Evolutionary conservation across 2,329 filamentous ascomycete species (phyloP).

Genomic region (Fusarium miscanthi): DNA sequence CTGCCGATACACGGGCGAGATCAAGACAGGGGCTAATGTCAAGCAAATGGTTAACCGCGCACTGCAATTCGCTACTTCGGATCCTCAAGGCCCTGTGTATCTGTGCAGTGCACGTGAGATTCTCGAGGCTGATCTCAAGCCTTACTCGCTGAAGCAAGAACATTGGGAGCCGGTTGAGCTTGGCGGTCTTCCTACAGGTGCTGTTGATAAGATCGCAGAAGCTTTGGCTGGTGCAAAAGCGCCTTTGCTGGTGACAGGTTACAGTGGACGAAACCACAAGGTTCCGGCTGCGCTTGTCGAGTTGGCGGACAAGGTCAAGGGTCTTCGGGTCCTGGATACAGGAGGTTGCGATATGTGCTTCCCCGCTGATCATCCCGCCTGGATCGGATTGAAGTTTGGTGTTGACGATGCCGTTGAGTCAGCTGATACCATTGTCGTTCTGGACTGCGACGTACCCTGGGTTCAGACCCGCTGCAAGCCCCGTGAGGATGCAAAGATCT

Average conservation of each 20-base stretch:
- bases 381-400: constrained; percentile 78
- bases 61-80: constrained; percentile 81
- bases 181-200: constrained; percentile 65
- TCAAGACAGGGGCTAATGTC: constrained; percentile 85
- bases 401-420: constrained; percentile 77
- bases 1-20: constrained; percentile 83
- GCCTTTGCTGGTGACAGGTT: constrained; percentile 78
- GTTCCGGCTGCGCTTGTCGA: constrained; percentile 71
- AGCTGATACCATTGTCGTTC: constrained; percentile 85
- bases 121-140: constrained; percentile 85
- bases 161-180: constrained; percentile 79
- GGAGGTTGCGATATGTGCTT: constrained; percentile 87
- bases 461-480: constrained; percentile 80
- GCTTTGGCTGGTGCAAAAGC: constrained; percentile 72
- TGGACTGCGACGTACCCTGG: constrained; percentile 95
- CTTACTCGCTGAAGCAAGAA: constrained; percentile 74
- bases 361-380: constrained; percentile 75
- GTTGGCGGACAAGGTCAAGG: constrained; percentile 74
- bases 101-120: constrained; percentile 81
- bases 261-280: constrained; percentile 74
- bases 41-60: constrained; percentile 92
- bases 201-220: constrained; percentile 69
- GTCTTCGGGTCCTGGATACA: constrained; percentile 78
- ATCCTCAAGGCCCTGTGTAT: constrained; percentile 84
- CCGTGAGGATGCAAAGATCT: constrained; percentile 62